phyloP scores from a whole-genome alignment of 495 filamentous ascomycete genomes.

The Aspergillus leporis region DNA sequence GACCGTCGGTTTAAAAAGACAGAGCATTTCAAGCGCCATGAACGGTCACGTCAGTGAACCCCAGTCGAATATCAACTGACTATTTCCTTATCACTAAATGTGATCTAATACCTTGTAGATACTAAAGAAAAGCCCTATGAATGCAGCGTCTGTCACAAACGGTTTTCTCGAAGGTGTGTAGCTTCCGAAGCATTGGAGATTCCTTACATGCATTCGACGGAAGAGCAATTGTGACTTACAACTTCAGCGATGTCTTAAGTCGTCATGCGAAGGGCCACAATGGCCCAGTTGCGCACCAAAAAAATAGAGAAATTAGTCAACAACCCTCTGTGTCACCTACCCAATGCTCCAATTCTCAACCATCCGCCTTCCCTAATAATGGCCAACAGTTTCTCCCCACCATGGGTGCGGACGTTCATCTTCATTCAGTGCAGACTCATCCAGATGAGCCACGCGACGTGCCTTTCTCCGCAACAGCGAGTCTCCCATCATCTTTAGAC shows the following conservation, averaged over 20 bases:
- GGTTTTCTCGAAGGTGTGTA: constrained; percentile 53
- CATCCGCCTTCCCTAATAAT: constrained; percentile 22
- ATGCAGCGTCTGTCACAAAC: constrained; percentile 53
- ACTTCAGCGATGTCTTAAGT: constrained; percentile 50
- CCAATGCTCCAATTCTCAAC: constrained; percentile 25
- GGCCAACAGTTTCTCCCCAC: constrained; percentile 23
- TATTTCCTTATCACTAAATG: not conserved
- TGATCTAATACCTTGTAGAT: constrained; percentile 30
- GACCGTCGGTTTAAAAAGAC: constrained; percentile 55
- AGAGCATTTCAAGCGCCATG: constrained; percentile 56
- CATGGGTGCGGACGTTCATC: constrained; percentile 14
- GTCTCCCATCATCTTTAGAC: constrained; percentile 36
- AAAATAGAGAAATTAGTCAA: constrained; percentile 24
- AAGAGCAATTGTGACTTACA: not conserved
- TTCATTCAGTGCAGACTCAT: constrained; percentile 19
- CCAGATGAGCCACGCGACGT: constrained; percentile 26
- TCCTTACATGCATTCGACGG: not conserved
- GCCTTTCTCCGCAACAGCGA: constrained; percentile 23
- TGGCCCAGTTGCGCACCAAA: constrained; percentile 27
- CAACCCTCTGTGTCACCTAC: constrained; percentile 16
- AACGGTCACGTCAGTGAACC: constrained; percentile 50
- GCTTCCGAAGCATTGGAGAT: not conserved
- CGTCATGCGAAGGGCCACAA: constrained; percentile 53
- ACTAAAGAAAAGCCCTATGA: constrained; percentile 57
- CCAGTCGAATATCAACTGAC: not conserved